Base-by-base conservation (phyloP, 169 alveolate genomes). In the Plasmodium malariae region DNA sequence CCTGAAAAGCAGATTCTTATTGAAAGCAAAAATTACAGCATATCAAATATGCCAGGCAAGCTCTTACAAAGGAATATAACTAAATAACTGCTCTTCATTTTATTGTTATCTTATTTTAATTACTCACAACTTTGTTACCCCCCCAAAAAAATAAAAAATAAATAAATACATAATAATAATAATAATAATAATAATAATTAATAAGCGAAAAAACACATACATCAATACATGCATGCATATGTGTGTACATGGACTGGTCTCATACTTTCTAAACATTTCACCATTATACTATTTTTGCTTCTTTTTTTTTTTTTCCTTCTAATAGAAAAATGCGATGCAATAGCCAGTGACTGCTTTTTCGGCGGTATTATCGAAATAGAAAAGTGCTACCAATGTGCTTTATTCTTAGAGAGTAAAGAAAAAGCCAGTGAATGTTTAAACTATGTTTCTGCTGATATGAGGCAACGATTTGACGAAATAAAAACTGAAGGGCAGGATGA, bases 321-420 rank as follows among this genome's bases (percentile, higher is more conserved):
- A 17, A 2, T 36, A 74, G 88, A 74, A 28, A 74, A 74, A 28
- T 74, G 88, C 30, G 26, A 36, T 17, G 14, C 71, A 9, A 74
- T 74, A 5, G 43, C 88, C 0, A 55, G 37, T 21, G 63, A 74
- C 5, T 74, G 88, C 43, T 74, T 74, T 21, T 45, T 74, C 54
- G 57, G 48, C 60, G 88, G 88, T 55, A 74, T 55, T 43, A n/a
- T 74, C 7, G 48, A 74, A 14, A 74, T 74, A 14, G 88, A 74
- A 14, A 57, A 74, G 26, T 74, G 88, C 51, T 57, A 9, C 60
- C 71, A 74, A 48, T 74, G 88, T 28, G 11, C 72, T 26, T 43
- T 74, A 6, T 48, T 74, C 24, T 30, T 74, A 17, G 57, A 37
- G 43, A 54, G 32, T n/a, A 11, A 32, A 1, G 72, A 57, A 2